Conservation (phyloP, 306 rosid genomes). For the Prunus kanzakura region DNA sequence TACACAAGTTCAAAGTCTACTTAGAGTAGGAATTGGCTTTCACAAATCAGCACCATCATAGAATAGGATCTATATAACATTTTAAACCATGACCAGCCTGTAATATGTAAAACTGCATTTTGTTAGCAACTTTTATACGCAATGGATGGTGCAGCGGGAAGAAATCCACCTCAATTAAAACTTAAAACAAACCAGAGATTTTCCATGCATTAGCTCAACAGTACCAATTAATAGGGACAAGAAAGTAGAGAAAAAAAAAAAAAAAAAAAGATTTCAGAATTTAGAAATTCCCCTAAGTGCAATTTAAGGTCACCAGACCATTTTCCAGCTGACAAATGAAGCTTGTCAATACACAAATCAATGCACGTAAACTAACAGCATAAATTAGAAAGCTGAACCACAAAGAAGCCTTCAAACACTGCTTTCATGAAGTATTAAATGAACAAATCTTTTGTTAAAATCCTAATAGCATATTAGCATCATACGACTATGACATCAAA, state of each 20-base stretch:
- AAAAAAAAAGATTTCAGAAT: background rate
- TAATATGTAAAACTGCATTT: background rate
- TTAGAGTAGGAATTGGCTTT: background rate
- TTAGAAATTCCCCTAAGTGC: background rate
- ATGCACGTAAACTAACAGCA: background rate
- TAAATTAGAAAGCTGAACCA: background rate
- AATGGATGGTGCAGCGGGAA: background rate
- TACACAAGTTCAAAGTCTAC: background rate
- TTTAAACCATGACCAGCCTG: background rate
- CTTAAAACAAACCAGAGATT: background rate
- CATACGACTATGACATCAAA: background rate
- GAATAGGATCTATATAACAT: background rate
- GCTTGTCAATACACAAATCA: background rate
- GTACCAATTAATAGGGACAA: background rate
- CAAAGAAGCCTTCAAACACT: background rate
- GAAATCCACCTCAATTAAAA: background rate
- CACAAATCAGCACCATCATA: background rate
- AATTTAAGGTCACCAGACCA: background rate
- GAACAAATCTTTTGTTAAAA: background rate
- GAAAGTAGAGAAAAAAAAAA: background rate
- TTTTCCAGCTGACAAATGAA: background rate
- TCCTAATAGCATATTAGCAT: background rate
- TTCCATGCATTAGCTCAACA: background rate
- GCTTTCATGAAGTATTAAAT: background rate
- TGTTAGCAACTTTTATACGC: background rate